These are phyloP conservation scores for Pichia eremophila DNA, from an alignment of 805 yeast species.

Conservation along the genomic window DNA sequence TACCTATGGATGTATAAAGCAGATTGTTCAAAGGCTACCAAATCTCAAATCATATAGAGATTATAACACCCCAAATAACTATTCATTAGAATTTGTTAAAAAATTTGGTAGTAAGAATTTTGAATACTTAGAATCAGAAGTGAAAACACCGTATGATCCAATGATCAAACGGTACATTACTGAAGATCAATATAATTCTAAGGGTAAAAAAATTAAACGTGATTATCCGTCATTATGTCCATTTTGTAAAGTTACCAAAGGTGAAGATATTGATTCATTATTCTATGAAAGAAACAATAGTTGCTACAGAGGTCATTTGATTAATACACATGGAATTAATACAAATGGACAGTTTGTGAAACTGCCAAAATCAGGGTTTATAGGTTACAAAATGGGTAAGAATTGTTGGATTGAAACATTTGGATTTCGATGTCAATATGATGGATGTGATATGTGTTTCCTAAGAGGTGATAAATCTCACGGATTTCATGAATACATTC, in stretches of 20 bases:
- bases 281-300: constrained; percentile 12
- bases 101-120: constrained; percentile 3
- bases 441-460: constrained; percentile 3
- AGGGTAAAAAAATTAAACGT: constrained; percentile 6
- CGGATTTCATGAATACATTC: constrained; percentile 10
- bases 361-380: constrained; percentile 4
- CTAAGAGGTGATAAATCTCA: constrained; percentile 9
- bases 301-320: constrained; percentile 12
- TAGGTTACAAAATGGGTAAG: constrained; percentile 7
- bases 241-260: constrained; percentile 3
- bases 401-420: constrained; percentile 4
- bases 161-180: constrained; percentile 6
- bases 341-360: constrained; percentile 7
- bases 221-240: constrained; percentile 9
- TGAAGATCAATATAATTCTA: not conserved
- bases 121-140: constrained; percentile 4
- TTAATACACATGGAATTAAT: constrained; percentile 12
- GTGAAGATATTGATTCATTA: constrained; percentile 1
- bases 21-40: constrained; percentile 2
- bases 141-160: constrained; percentile 6
- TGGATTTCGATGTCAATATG: constrained; percentile 7
- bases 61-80: constrained; percentile 8
- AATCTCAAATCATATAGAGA: constrained; percentile 2
- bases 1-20: constrained; percentile 6
- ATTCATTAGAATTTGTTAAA: constrained; percentile 2